These are phyloP conservation scores for Verticillium zaregamsianum DNA, from an alignment of 2,329 filamentous ascomycete genomes.

Conservation along the genomic window DNA sequence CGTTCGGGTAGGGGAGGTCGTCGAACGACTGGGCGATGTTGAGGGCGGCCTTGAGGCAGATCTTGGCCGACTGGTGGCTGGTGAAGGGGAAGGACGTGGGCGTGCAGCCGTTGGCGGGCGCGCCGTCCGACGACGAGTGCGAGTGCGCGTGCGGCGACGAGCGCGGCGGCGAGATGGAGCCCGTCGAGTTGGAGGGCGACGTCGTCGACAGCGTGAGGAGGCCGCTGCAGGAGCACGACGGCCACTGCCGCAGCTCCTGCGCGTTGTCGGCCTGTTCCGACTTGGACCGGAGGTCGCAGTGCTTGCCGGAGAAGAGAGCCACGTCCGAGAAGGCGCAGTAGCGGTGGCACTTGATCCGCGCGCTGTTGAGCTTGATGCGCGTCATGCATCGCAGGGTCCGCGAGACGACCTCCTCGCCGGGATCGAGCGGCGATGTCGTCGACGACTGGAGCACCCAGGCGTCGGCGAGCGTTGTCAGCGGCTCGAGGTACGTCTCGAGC, in stretches of 20 bases:
- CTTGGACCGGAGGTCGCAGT: constrained; percentile 41
- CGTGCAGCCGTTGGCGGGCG: background rate
- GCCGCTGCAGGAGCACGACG: constrained; percentile 29
- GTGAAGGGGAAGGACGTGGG: constrained; percentile 35
- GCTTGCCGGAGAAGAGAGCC: constrained; percentile 42
- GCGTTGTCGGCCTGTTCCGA: constrained; percentile 16
- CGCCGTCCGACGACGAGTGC: background rate
- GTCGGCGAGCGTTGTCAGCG: constrained; percentile 31
- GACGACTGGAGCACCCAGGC: constrained; percentile 27
- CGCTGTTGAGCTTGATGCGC: constrained; percentile 47
- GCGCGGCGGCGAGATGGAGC: constrained; percentile 15
- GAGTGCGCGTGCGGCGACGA: constrained; percentile 11
- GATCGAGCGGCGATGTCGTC: constrained; percentile 29
- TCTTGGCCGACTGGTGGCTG: constrained; percentile 41
- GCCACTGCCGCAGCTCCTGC: constrained; percentile 25
- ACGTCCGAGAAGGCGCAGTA: constrained; percentile 47
- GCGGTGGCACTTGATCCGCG: constrained; percentile 46
- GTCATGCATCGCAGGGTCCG: constrained; percentile 41
- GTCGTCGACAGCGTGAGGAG: constrained; percentile 17
- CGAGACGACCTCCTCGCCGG: constrained; percentile 34
- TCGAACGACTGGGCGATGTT: constrained; percentile 42
- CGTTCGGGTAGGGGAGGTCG: constrained; percentile 40
- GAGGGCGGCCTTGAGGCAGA: constrained; percentile 44
- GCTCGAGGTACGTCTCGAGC: constrained; percentile 32
- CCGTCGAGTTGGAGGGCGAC: constrained; percentile 22